Evolutionary conservation across 2,329 filamentous ascomycete species (phyloP), one percentile per base, ranked within the genome.

Genomic region (Fusarium floridanum): DNA sequence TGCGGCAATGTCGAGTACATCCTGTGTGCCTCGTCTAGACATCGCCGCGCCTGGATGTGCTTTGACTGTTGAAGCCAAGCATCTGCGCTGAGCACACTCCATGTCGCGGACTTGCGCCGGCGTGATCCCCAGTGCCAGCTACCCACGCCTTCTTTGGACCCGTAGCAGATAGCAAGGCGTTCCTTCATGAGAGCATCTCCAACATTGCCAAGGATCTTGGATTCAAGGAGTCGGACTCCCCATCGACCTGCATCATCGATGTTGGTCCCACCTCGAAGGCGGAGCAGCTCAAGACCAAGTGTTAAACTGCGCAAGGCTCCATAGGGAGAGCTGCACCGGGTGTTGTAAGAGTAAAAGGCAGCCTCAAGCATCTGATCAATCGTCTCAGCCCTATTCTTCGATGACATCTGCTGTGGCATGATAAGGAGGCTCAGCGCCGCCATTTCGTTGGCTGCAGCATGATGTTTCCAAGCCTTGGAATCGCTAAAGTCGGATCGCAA

Each of bases 381-480:
- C 6, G 91, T 92, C 78, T 98, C 97, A 2, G 92, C 86, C 70
- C 96, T 91, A 32, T 90, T 91, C 81, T 95, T 98, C 16, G 93
- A 91, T 3, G 91, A 91, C 71, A 93, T 86, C 17, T 89, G 88
- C 70, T 93, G 90, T 1, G 94, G 91, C 78, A 93, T 92, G 70
- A 99, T 88, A 37, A 99, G 89, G 45, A 94, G 90, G 78, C 94
- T 94, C 14, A 98, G 85, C 6, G 94, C 95, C 34, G 94, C 93
- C 96, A 99, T 98, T 85, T 99, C 97, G 81, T 97, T 96, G 2
- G 94, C 93, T 5, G 94, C 96, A 0, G 97, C 97, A 81, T 98
- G 95, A 80, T 98, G 94, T 77, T 91, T 94, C 97, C 97, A 99
- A 1, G 97, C 97, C 82, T 98, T 98, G 81, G 98, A 95, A 80